Percentiles rank a stretch among this genome's conserved stretches.
Conservation (phyloP, 495 filamentous ascomycete species). For the Penicillium psychrofluorescens region DNA sequence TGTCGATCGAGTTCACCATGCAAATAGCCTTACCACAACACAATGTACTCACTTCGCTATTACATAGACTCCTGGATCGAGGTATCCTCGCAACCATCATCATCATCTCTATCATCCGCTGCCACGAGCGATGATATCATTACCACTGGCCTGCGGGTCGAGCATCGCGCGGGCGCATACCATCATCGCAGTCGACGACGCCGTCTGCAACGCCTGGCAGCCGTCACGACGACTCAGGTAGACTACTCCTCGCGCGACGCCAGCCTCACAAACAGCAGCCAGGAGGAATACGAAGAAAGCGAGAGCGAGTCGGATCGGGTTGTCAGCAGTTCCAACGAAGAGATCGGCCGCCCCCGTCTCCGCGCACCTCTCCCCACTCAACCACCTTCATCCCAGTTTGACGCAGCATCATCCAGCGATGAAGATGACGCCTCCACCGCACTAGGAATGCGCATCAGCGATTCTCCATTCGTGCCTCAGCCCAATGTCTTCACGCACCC, state of each 20-base stretch:
- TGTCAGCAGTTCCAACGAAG: slow-evolving; percentile 80
- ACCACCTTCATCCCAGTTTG: slow-evolving; percentile 27
- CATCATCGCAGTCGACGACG: slow-evolving; percentile 46
- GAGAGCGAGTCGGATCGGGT: slow-evolving; percentile 79
- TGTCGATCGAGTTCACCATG: slow-evolving; percentile 15
- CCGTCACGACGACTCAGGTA: slow-evolving; percentile 41
- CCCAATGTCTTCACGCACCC: slow-evolving; percentile 89
- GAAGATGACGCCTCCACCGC: slow-evolving; percentile 80
- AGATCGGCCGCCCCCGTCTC: slow-evolving; percentile 37
- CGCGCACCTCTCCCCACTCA: slow-evolving; percentile 14
- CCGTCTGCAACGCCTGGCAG: slow-evolving; percentile 40
- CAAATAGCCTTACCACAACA: slow-evolving; percentile 18
- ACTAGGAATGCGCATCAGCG: slow-evolving; percentile 55
- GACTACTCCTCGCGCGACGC: slow-evolving; percentile 35
- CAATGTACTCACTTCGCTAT: slow-evolving; percentile 47
- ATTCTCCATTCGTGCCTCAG: slow-evolving; percentile 68
- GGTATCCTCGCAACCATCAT: slow-evolving; percentile 85
- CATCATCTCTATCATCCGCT: slow-evolving; percentile 77
- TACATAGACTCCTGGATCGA: slow-evolving; percentile 94
- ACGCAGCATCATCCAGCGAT: slow-evolving; percentile 49
- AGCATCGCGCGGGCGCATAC: slow-evolving; percentile 35
- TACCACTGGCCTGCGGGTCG: slow-evolving; percentile 73
- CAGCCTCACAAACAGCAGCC: slow-evolving; percentile 56
- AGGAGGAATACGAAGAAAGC: slow-evolving; percentile 84
- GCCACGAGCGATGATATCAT: slow-evolving; percentile 76